Conservation (phyloP, 2,329 filamentous ascomycete genomes). For the Scedosporium aurantiacum region DNA sequence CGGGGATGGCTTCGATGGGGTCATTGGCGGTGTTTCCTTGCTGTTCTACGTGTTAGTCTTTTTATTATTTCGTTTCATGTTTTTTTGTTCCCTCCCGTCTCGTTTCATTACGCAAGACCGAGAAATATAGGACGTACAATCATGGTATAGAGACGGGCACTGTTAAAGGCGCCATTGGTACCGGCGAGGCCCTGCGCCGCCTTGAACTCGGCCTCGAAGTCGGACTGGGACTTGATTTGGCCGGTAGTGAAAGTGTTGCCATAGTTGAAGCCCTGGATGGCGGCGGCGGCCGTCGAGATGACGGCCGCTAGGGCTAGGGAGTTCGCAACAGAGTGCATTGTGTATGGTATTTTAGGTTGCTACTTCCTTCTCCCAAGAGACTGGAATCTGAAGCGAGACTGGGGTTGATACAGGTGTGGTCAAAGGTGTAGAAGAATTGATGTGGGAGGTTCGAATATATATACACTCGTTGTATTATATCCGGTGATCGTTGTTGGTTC, state of each 20-base stretch:
- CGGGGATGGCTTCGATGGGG: conserved; percentile 64
- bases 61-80: too few relatives aligned
- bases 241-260: conserved; percentile 51
- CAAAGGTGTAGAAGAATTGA: not conserved
- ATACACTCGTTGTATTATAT: too few relatives aligned
- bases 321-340: conserved; percentile 8
- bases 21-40: conserved; percentile 55
- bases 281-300: conserved; percentile 16
- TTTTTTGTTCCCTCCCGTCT: not conserved
- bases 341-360: not conserved
- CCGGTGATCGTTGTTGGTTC: too few relatives aligned
- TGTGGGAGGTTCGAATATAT: not conserved
- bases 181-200: conserved; percentile 52
- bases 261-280: conserved; percentile 62
- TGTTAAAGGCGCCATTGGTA: conserved; percentile 51
- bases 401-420: not conserved
- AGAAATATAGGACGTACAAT: conserved; percentile 27
- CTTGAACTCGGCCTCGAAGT: conserved; percentile 62
- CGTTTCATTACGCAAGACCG: not conserved
- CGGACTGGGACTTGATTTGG: conserved; percentile 45
- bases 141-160: conserved; percentile 66
- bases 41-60: conserved; percentile 20
- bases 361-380: not conserved
- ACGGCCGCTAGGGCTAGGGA: conserved; percentile 7
- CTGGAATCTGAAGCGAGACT: not conserved